phyloP scores from a whole-genome alignment of 768 basidiomycete species.

The Trametes coccinea region DNA sequence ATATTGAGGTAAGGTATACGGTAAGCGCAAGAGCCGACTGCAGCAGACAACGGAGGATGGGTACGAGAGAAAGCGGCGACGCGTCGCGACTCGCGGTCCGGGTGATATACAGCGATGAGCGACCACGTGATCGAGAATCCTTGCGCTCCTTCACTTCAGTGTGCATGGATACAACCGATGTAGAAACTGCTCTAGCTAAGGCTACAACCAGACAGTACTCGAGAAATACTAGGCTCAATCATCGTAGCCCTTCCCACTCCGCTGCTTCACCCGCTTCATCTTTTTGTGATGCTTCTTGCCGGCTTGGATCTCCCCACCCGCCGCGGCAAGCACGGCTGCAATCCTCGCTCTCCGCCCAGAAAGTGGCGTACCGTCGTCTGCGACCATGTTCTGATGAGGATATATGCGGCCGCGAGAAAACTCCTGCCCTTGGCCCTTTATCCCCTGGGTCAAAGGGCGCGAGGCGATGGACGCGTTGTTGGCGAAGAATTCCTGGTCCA shows the following conservation, averaged over 20 bases:
- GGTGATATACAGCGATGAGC: neutral
- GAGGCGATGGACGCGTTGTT: conserved; percentile 50
- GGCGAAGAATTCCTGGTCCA: conserved; percentile 86
- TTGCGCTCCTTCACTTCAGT: neutral
- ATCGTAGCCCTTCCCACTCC: conserved; percentile 94
- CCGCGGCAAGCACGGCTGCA: conserved; percentile 43
- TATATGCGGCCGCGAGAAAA: conserved; percentile 68
- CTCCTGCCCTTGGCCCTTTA: conserved; percentile 53
- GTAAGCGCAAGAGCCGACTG: too few relatives aligned
- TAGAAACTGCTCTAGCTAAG: conserved; percentile 7
- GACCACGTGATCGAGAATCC: neutral
- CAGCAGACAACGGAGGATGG: too few relatives aligned
- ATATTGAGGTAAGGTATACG: neutral
- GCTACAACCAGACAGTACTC: conserved; percentile 9
- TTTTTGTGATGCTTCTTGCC: conserved; percentile 89
- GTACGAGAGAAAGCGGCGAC: neutral
- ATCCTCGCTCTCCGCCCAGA: conserved; percentile 43
- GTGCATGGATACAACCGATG: neutral
- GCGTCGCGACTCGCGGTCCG: neutral
- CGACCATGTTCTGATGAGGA: conserved; percentile 82
- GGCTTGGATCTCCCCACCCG: conserved; percentile 35
- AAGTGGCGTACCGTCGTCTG: conserved; percentile 75
- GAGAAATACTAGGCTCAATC: conserved; percentile 26
- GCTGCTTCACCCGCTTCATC: conserved; percentile 77
- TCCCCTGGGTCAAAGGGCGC: conserved; percentile 66